Percentiles rank a stretch among this genome's conserved stretches.
phyloP scores from a whole-genome alignment of 2,329 filamentous ascomycete genomes.

The Fusarium luffae region DNA sequence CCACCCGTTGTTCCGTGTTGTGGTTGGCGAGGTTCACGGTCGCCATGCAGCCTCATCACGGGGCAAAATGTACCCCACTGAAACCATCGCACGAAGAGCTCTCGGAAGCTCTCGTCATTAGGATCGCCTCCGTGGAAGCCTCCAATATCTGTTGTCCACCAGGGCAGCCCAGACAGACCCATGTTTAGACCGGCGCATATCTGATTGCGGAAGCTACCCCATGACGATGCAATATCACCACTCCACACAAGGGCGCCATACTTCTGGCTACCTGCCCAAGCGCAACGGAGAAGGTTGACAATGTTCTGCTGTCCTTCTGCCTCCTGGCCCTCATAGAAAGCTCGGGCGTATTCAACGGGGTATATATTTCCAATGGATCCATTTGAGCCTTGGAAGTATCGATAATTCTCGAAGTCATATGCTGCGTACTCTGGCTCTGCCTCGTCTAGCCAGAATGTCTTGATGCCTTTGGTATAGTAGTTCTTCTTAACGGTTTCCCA shows the following conservation, averaged over 20 bases:
- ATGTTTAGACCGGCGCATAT: slow-evolving; percentile 73
- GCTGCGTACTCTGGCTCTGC: slow-evolving; percentile 73
- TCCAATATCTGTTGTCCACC: slow-evolving; percentile 79
- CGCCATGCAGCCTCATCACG: slow-evolving; percentile 74
- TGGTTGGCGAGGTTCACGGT: slow-evolving; percentile 66
- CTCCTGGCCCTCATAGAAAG: slow-evolving; percentile 69
- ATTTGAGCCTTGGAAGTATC: slow-evolving; percentile 51
- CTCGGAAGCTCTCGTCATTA: slow-evolving; percentile 64
- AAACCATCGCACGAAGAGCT: slow-evolving; percentile 75
- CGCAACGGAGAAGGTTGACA: slow-evolving; percentile 64
- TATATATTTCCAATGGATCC: slow-evolving; percentile 67
- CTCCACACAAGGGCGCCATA: slow-evolving; percentile 75
- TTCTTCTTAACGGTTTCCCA: slow-evolving; percentile 69
- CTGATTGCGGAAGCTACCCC: slow-evolving; percentile 69
- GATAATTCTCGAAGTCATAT: slow-evolving; percentile 75
- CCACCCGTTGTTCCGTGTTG: slow-evolving; percentile 51
- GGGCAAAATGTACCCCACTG: slow-evolving; percentile 76
- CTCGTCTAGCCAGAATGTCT: slow-evolving; percentile 75
- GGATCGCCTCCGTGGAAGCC: slow-evolving; percentile 75
- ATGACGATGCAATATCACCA: slow-evolving; percentile 74
- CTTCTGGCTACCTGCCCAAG: slow-evolving; percentile 67
- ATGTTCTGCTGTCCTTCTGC: slow-evolving; percentile 65
- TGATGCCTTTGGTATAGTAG: slow-evolving; percentile 71
- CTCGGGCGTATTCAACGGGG: slow-evolving; percentile 66
- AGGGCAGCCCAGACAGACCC: slow-evolving; percentile 71